These are phyloP conservation scores for Rutstroemia sp. DNA, from an alignment of 2,329 filamentous ascomycete species.

Conservation along the genomic window DNA sequence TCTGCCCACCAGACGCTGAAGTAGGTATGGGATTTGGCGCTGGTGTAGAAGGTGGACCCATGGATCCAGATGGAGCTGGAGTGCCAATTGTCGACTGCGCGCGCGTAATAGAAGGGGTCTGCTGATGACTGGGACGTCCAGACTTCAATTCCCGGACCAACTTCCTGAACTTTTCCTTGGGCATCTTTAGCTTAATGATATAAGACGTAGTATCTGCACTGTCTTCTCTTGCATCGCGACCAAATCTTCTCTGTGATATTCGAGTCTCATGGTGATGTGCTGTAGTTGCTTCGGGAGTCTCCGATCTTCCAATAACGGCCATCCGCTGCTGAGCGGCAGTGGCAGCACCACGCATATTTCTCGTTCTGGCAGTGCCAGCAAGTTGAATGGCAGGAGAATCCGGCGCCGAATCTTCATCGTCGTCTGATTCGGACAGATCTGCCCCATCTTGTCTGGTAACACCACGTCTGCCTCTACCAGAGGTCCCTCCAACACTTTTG, in stretches of 20 bases:
- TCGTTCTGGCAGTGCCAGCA: slow-evolving; percentile 73
- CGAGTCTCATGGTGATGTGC: slow-evolving; percentile 67
- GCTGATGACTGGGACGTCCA: slow-evolving; percentile 34
- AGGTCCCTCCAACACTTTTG: slow-evolving; percentile 60
- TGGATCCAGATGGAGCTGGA: slow-evolving; percentile 40
- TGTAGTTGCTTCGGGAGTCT: slow-evolving; percentile 74
- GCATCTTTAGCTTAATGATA: slow-evolving; percentile 68
- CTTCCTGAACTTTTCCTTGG: slow-evolving; percentile 63
- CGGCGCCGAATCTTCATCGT: slow-evolving; percentile 79
- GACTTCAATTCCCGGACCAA: slow-evolving; percentile 49
- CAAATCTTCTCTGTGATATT: slow-evolving; percentile 50
- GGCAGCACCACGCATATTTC: slow-evolving; percentile 83
- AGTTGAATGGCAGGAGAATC: slow-evolving; percentile 79
- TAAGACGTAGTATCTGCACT: slow-evolving; percentile 58
- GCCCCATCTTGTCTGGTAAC: slow-evolving; percentile 41
- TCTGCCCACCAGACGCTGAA: slow-evolving; percentile 42
- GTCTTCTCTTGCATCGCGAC: slow-evolving; percentile 67
- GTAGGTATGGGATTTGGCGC: slow-evolving; percentile 26
- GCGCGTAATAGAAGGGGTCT: slow-evolving; percentile 38
- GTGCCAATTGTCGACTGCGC: slow-evolving; percentile 40
- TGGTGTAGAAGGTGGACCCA: slow-evolving; percentile 43
- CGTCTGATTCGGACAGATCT: slow-evolving; percentile 75
- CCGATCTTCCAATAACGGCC: slow-evolving; percentile 72
- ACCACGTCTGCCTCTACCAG: slow-evolving; percentile 47
- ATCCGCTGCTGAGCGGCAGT: slow-evolving; percentile 82